A percentile compares a stretch with the other conserved stretches of the same genome.
Evolutionary conservation across 345 rosid genomes (phyloP).

Genomic region (Nasturtium officinale): DNA sequence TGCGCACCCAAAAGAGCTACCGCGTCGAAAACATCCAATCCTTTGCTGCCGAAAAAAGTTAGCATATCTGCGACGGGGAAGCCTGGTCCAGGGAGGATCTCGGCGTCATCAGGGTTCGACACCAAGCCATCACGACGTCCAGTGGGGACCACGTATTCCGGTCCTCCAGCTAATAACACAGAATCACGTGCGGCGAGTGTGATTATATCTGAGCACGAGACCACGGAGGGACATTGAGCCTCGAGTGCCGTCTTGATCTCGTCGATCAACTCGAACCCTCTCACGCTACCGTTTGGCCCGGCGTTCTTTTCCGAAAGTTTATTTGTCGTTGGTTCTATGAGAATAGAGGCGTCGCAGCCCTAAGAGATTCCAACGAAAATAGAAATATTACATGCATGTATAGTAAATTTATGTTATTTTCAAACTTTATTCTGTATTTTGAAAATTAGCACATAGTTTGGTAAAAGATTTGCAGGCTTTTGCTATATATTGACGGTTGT

Average conservation of each 20-base stretch:
- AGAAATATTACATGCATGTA: too few relatives aligned
- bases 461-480: not conserved
- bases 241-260: conserved; percentile 40
- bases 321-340: conserved; percentile 30
- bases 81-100: conserved; percentile 56
- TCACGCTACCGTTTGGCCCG: conserved; percentile 29
- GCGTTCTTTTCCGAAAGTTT: conserved; percentile 28
- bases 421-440: not conserved
- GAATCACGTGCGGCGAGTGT: conserved; percentile 70
- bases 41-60: conserved; percentile 47
- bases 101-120: conserved; percentile 46
- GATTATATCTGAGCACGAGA: conserved; percentile 47
- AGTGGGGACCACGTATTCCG: conserved; percentile 49
- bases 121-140: conserved; percentile 72
- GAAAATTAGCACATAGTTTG: not conserved
- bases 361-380: not conserved
- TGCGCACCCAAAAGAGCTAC: conserved; percentile 77
- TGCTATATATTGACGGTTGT: not conserved
- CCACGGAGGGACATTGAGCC: conserved; percentile 37
- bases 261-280: conserved; percentile 44
- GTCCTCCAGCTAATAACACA: conserved; percentile 59
- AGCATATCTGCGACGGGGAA: conserved; percentile 47
- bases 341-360: conserved; percentile 48
- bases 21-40: conserved; percentile 51
- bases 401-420: not conserved